phyloP scores from a whole-genome alignment of 108 stramenopile genomes.

The Skeletonema grethae region DNA sequence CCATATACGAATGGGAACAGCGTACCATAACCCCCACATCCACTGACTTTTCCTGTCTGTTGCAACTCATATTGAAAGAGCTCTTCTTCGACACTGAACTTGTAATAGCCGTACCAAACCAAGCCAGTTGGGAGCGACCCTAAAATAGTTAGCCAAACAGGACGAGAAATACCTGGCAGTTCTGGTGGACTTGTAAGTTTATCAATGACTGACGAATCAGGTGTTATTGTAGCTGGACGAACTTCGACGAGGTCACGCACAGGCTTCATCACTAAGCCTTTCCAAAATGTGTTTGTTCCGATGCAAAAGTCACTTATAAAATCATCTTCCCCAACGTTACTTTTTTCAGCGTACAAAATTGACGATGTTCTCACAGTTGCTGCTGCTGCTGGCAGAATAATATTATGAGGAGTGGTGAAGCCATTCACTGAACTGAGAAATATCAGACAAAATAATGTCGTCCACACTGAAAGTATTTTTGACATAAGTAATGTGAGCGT shows the following conservation, averaged over 20 bases:
- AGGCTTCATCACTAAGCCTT: slow-evolving; percentile 53
- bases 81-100: slow-evolving; percentile 74
- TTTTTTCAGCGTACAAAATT: background rate
- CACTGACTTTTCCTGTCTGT: slow-evolving; percentile 44
- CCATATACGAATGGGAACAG: slow-evolving; percentile 67
- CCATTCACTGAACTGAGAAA: background rate
- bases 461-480: too few relatives aligned
- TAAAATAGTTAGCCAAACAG: slow-evolving; percentile 70
- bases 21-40: slow-evolving; percentile 73
- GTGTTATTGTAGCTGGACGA: slow-evolving; percentile 38
- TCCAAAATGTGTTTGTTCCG: slow-evolving; percentile 69
- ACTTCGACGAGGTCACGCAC: slow-evolving; percentile 58
- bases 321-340: slow-evolving; percentile 7
- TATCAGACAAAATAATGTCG: too few relatives aligned
- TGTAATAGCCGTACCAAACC: slow-evolving; percentile 77
- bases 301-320: slow-evolving; percentile 56
- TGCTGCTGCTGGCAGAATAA: background rate
- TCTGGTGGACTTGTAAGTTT: slow-evolving; percentile 63
- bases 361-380: background rate
- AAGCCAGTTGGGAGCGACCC: slow-evolving; percentile 64
- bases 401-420: background rate
- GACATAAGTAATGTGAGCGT: too few relatives aligned
- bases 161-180: slow-evolving; percentile 61
- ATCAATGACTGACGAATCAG: slow-evolving; percentile 41
- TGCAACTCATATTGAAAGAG: slow-evolving; percentile 64